These are phyloP conservation scores for Logfia minima DNA, from an alignment of 129 eudicot genomes.

Conservation along the genomic window DNA sequence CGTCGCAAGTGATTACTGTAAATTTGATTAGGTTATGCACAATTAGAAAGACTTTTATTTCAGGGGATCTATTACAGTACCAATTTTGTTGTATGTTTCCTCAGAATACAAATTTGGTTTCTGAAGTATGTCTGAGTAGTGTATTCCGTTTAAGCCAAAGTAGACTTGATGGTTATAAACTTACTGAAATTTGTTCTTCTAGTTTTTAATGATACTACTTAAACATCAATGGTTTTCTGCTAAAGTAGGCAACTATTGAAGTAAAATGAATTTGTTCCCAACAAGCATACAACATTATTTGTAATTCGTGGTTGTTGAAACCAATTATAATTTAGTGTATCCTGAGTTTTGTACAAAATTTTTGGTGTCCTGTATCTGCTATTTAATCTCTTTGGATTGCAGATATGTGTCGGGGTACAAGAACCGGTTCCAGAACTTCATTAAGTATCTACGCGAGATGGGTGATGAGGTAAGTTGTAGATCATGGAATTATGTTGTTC, in stretches of 20 bases:
- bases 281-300: not conserved
- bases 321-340: not conserved
- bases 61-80: no score
- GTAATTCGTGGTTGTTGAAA: not conserved
- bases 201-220: not conserved
- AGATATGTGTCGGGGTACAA: slow-evolving; percentile 96
- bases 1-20: not conserved
- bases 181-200: not conserved
- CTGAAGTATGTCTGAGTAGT: not conserved
- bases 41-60: no score
- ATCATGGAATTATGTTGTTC: slow-evolving; percentile 2
- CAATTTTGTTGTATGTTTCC: no score
- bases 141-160: not conserved
- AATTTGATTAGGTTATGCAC: not conserved
- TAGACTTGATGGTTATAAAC: not conserved
- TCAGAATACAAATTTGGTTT: not conserved
- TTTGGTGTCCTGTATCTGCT: not conserved
- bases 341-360: not conserved
- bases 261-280: slow-evolving; percentile 1
- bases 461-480: slow-evolving; percentile 83
- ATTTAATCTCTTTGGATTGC: slow-evolving; percentile 36
- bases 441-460: slow-evolving; percentile 91
- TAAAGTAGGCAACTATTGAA: not conserved
- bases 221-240: not conserved
- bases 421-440: slow-evolving; percentile 93